These are phyloP conservation scores for Cymbomonas tetramitiformis DNA, from an alignment of 139 green algal genomes.

Conservation along the genomic window DNA sequence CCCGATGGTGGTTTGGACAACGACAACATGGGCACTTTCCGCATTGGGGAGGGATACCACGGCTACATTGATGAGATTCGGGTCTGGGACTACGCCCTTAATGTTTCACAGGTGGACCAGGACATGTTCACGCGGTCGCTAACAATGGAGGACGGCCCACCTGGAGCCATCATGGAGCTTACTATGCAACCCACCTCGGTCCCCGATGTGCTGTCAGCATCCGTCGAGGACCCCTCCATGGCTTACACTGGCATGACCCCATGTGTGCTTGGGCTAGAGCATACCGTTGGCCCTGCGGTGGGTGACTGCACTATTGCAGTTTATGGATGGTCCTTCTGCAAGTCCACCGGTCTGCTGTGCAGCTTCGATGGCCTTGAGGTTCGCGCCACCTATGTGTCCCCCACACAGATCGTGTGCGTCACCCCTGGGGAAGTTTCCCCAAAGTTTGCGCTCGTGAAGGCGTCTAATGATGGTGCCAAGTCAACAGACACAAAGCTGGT, in stretches of 20 bases:
- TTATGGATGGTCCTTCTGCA: constrained; percentile 16
- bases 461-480: constrained; percentile 15
- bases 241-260: constrained; percentile 8
- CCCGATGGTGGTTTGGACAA: constrained; percentile 13
- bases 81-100: constrained; percentile 14
- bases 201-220: too few relatives aligned
- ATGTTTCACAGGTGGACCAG: background rate
- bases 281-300: constrained; percentile 14
- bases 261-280: constrained; percentile 22
- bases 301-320: constrained; percentile 16
- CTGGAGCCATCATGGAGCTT: too few relatives aligned
- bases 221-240: background rate
- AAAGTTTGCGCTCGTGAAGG: constrained; percentile 6
- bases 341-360: constrained; percentile 2
- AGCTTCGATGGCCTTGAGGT: constrained; percentile 3
- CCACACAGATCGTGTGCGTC: constrained; percentile 5
- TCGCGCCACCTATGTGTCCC: background rate
- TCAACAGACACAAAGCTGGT: too few relatives aligned
- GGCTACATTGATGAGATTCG: constrained; percentile 22
- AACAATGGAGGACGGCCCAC: background rate
- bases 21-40: constrained; percentile 11
- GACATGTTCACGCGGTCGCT: constrained; percentile 19
- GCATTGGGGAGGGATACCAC: constrained; percentile 1
- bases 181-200: too few relatives aligned
- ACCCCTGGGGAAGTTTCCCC: constrained; percentile 16